Evolutionary conservation across 208 protist species (phyloP), one percentile per base, ranked within the genome.

Genomic region (Trypanosoma theileri): DNA sequence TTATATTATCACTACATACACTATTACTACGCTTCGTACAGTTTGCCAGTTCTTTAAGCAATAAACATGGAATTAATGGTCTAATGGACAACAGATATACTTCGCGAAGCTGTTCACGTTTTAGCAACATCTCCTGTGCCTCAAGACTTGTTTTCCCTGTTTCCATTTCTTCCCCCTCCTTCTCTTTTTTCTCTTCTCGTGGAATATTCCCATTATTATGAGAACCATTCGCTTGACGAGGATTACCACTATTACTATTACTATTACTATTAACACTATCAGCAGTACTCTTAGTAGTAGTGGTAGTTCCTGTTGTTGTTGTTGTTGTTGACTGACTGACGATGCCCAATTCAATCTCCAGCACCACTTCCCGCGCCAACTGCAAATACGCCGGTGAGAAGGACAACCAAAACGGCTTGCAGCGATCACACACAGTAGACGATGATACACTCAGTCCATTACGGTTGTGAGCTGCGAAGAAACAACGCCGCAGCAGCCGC

Each of bases 381-480:
- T 31, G 54, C 60, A 74, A 57, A 21, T 74, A 57, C n/a, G 52
- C 17, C 0, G 60, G 21, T 45, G 69, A 56, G 22, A 68, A 68
- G 0, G 58, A 66, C 13, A 62, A 17, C 69, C 69, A 74, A 48
- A 74, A 74, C 0, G 61, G 45, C 56, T 59, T 54, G 12, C 41
- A 40, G n/a, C 24, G 19, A 16, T 31, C 59, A 45, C 44, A 40
- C 24, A 28, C 16, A 22, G 44, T 44, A 40, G 52, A 24, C 28
- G 26, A 61, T 22, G 69, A 67, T n/a, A 74, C 40, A 42, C 59
- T 66, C 54, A 74, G 50, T 46, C 52, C 55, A 61, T 67, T 57
- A 26, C 35, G 6, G 13, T 53, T 54, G 44, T 74, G 69, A 21
- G 60, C 60, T 6, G 40, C 69, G 26, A 66, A 68, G 14, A 63